phyloP scores from a whole-genome alignment of 2,329 filamentous ascomycete genomes.

The Cladosporium sp. region DNA sequence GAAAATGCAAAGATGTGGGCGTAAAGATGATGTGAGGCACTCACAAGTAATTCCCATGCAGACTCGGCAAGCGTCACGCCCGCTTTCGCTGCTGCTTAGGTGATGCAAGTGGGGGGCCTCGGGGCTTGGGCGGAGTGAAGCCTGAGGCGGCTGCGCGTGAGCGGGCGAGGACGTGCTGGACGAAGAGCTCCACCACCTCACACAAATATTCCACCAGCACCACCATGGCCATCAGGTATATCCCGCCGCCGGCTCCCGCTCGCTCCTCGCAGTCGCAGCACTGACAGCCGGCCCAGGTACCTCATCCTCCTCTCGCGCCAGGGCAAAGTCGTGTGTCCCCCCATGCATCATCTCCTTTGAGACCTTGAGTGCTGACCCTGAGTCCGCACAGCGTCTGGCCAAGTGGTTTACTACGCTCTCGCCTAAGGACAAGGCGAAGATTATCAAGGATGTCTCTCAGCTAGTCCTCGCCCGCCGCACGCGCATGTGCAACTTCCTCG shows the following conservation, averaged over 20 bases:
- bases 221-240: constrained; percentile 52
- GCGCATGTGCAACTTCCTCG: constrained; percentile 99
- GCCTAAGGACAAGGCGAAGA: constrained; percentile 98
- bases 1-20: neutral
- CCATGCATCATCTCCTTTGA: constrained; percentile 9
- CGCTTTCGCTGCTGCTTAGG: neutral
- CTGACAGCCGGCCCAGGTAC: constrained; percentile 57
- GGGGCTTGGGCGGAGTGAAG: neutral
- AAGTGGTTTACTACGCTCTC: constrained; percentile 99
- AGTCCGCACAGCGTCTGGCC: constrained; percentile 68
- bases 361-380: constrained; percentile 11
- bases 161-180: neutral
- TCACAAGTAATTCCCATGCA: neutral
- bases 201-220: constrained; percentile 2
- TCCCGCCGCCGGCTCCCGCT: neutral
- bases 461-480: constrained; percentile 91
- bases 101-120: neutral
- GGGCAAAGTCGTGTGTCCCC: constrained; percentile 86
- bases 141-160: neutral
- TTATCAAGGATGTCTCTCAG: constrained; percentile 98
- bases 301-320: constrained; percentile 95
- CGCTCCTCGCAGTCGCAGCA: neutral
- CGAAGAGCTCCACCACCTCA: constrained; percentile 4
- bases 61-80: constrained; percentile 11
- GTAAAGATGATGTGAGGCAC: neutral